A percentile compares a stretch with the other conserved stretches of the same genome.
These are phyloP conservation scores for Spizellomyces sp. DNA, from an alignment of 192 early-diverging fungal genomes.

Conservation along the genomic window DNA sequence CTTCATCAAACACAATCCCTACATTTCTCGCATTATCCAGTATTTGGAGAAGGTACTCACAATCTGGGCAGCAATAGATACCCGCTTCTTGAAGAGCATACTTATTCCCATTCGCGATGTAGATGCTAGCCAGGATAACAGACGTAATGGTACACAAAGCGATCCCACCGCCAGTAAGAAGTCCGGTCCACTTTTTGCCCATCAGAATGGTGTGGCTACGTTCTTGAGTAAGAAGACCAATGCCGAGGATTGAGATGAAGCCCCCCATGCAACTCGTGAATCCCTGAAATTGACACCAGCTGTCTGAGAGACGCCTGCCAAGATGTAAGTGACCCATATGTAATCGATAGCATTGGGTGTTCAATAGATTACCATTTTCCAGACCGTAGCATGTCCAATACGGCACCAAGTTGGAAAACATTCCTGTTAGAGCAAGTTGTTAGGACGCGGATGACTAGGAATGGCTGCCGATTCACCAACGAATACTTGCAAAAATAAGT, in stretches of 20 bases:
- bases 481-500: not conserved
- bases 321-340: not conserved
- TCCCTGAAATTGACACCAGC: constrained; percentile 28
- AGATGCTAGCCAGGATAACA: not conserved
- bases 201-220: constrained; percentile 14
- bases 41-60: constrained; percentile 6
- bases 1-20: no score
- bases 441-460: not conserved
- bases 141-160: not conserved
- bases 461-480: not conserved
- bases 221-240: constrained; percentile 20
- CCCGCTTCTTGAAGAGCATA: constrained; percentile 21
- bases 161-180: not conserved
- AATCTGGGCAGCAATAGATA: constrained; percentile 24
- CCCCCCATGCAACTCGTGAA: not conserved
- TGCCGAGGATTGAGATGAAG: constrained; percentile 10
- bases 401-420: constrained; percentile 9
- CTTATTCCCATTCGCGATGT: constrained; percentile 1
- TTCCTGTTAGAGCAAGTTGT: not conserved
- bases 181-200: constrained; percentile 16
- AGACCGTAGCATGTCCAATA: not conserved
- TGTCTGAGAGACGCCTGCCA: constrained; percentile 9
- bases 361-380: not conserved
- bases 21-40: not conserved
- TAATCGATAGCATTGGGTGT: not conserved